Conservation (phyloP, 352 stramenopile species). For the Thraustotheca clavata region DNA sequence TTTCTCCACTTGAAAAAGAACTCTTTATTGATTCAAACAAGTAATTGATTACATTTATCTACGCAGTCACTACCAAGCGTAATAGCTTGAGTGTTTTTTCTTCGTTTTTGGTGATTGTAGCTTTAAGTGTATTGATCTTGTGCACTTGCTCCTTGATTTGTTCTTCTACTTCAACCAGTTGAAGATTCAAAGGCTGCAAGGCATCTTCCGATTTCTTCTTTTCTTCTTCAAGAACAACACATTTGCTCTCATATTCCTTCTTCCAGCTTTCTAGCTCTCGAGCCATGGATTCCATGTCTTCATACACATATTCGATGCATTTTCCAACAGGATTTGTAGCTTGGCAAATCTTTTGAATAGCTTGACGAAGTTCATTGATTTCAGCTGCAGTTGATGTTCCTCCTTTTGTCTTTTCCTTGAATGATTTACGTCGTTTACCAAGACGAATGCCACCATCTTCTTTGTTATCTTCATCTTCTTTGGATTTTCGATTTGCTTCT, state of each 20-base stretch:
- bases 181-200: conserved; percentile 68
- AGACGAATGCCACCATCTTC: conserved; percentile 67
- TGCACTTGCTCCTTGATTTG: conserved; percentile 87
- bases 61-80: conserved; percentile 78
- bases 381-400: conserved; percentile 53
- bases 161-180: conserved; percentile 83
- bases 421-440: conserved; percentile 64
- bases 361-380: conserved; percentile 65
- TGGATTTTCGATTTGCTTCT: conserved; percentile 41
- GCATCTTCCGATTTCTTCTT: conserved; percentile 76
- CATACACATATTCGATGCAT: conserved; percentile 91
- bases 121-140: conserved; percentile 89
- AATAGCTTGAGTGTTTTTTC: conserved; percentile 87
- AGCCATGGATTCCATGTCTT: conserved; percentile 91
- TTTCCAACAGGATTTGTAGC: conserved; percentile 85
- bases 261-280: conserved; percentile 90
- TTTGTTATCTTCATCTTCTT: conserved; percentile 57
- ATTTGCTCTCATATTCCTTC: conserved; percentile 70
- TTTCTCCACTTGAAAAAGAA: conserved; percentile 72
- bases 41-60: neutral
- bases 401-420: conserved; percentile 71
- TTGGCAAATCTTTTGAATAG: conserved; percentile 90
- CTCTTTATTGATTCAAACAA: conserved; percentile 39
- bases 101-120: conserved; percentile 89
- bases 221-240: conserved; percentile 74